Evolutionary conservation across 352 stramenopile species (phyloP).

Genomic region (Globisporangium megalacanthum): DNA sequence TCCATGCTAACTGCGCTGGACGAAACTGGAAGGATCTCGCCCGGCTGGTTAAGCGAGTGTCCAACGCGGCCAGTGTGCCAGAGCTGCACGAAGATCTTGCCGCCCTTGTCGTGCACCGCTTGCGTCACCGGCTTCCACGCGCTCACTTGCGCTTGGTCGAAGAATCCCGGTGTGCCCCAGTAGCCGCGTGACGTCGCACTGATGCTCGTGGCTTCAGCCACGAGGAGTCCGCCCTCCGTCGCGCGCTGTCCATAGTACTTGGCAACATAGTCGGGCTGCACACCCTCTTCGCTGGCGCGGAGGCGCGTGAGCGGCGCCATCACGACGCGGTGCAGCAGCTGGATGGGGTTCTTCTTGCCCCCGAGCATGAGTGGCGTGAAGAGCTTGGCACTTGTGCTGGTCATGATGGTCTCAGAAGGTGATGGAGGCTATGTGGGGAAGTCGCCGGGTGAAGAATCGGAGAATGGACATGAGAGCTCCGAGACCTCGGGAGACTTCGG

Average conservation of each 20-base stretch:
- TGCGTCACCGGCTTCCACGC: conserved; percentile 48
- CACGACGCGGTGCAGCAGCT: conserved; percentile 57
- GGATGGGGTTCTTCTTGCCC: conserved; percentile 39
- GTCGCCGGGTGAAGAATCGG: neutral
- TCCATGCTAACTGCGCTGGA: conserved; percentile 34
- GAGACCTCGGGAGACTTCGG: no score
- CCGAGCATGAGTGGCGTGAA: conserved; percentile 59
- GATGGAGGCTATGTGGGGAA: neutral
- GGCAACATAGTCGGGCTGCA: conserved; percentile 31
- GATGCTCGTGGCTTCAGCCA: conserved; percentile 64
- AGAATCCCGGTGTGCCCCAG: conserved; percentile 55
- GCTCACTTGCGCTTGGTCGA: conserved; percentile 36
- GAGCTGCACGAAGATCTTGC: conserved; percentile 81
- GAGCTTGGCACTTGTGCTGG: conserved; percentile 22
- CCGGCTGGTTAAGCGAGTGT: conserved; percentile 63
- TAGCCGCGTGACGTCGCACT: conserved; percentile 31
- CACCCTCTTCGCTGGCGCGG: conserved; percentile 31
- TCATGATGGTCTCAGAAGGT: neutral
- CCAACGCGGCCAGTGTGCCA: conserved; percentile 81
- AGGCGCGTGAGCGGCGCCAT: conserved; percentile 61
- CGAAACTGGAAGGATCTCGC: conserved; percentile 47
- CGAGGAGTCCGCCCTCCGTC: conserved; percentile 48
- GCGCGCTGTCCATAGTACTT: conserved; percentile 62
- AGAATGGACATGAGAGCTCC: no score
- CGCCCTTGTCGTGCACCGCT: conserved; percentile 69